Percentiles rank a stretch among this genome's conserved stretches.
Conservation (phyloP, 768 basidiomycete species). For the Pisolithus microcarpus region DNA sequence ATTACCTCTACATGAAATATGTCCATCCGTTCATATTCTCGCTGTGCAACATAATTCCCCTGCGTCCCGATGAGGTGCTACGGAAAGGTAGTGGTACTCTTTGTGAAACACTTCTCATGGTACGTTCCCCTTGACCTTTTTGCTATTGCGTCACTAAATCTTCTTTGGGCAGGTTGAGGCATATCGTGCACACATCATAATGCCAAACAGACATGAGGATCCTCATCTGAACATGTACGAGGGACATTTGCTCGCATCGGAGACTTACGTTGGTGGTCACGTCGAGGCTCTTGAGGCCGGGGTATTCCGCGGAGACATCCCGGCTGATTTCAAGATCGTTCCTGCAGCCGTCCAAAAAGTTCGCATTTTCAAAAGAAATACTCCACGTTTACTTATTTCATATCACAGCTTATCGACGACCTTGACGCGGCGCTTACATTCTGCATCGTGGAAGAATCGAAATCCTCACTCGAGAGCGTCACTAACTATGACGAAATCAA, state of each 20-base stretch:
- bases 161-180: conserved; percentile 75
- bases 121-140: conserved; percentile 29
- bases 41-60: conserved; percentile 96
- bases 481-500: conserved; percentile 95
- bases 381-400: not conserved
- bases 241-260: conserved; percentile 92
- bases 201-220: conserved; percentile 97
- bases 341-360: conserved; percentile 84
- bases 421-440: conserved; percentile 89
- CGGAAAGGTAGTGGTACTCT: conserved; percentile 95
- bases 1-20: conserved; percentile 99
- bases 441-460: conserved; percentile 80
- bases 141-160: not conserved
- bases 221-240: conserved; percentile 87
- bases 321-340: conserved; percentile 90
- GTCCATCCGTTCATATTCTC: conserved; percentile 99
- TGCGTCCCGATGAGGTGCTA: conserved; percentile 93
- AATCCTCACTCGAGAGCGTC: conserved; percentile 71
- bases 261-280: conserved; percentile 99
- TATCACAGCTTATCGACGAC: conserved; percentile 79
- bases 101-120: conserved; percentile 97
- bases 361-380: conserved; percentile 3
- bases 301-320: conserved; percentile 94
- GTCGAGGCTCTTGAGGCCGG: conserved; percentile 98
- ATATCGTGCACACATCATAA: conserved; percentile 83